These are phyloP conservation scores for Plenodomus lindquistii DNA, from an alignment of 2,329 filamentous ascomycete species.

Conservation along the genomic window DNA sequence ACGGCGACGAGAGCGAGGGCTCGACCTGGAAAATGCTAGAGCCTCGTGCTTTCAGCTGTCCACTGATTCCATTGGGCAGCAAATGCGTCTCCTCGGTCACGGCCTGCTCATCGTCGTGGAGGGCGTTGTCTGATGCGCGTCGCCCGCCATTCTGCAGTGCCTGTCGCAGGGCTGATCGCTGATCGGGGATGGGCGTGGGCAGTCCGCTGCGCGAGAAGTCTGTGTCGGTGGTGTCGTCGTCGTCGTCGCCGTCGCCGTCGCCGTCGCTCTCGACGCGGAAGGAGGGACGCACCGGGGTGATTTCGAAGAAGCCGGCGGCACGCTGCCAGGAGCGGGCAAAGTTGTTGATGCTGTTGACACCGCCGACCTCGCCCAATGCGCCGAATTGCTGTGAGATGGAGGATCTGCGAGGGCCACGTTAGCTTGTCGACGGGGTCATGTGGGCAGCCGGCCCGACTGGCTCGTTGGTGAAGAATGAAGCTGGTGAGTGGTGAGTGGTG, in stretches of 20 bases:
- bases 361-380: constrained; percentile 71
- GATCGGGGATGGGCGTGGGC: constrained; percentile 38
- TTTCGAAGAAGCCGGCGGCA: constrained; percentile 84
- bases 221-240: constrained; percentile 32
- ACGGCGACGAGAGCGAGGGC: constrained; percentile 64
- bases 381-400: constrained; percentile 56
- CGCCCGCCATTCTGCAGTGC: constrained; percentile 44
- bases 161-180: constrained; percentile 48
- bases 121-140: constrained; percentile 44
- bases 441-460: background rate
- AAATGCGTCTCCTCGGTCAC: constrained; percentile 36
- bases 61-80: constrained; percentile 32
- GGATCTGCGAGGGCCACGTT: constrained; percentile 37
- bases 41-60: constrained; percentile 37
- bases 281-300: constrained; percentile 76
- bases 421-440: constrained; percentile 2
- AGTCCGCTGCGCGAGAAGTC: constrained; percentile 38
- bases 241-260: constrained; percentile 38
- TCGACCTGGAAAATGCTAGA: constrained; percentile 55
- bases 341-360: constrained; percentile 91
- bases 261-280: constrained; percentile 60
- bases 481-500: no score
- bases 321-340: constrained; percentile 93
- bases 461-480: constrained; percentile 5
- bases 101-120: constrained; percentile 41